Evolutionary conservation across 441 rosid genomes (phyloP).

Genomic region (Corymbia calophylla): DNA sequence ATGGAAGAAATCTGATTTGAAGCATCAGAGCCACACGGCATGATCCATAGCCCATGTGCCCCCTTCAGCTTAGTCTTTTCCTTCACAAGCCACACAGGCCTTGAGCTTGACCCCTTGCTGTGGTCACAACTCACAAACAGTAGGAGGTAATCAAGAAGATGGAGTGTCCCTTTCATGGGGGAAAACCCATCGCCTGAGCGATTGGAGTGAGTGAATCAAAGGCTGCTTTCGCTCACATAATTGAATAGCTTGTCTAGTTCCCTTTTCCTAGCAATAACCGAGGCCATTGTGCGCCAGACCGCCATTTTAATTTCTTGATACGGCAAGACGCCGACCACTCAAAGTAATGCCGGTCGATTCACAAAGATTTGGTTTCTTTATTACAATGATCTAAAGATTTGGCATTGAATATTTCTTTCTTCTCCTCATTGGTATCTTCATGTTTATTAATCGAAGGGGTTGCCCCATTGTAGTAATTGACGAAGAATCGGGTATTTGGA

Average conservation of each 20-base stretch:
- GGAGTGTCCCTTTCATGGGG: not conserved
- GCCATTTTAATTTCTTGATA: not conserved
- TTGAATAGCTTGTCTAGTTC: not conserved
- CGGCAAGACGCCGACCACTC: not conserved
- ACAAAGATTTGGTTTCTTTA: not conserved
- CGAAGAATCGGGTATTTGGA: not conserved
- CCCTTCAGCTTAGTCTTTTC: not conserved
- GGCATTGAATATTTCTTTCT: not conserved
- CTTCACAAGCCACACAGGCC: not conserved
- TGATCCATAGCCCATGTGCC: not conserved
- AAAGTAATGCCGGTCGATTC: not conserved
- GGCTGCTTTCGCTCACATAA: not conserved
- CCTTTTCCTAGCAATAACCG: not conserved
- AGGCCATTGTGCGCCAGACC: not conserved
- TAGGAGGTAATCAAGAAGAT: not conserved
- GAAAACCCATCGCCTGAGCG: not conserved
- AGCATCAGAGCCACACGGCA: not conserved
- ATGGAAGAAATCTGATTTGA: not conserved
- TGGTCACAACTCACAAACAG: not conserved
- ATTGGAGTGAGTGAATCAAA: not conserved
- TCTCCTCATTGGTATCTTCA: not conserved
- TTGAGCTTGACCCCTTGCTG: not conserved
- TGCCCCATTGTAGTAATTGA: not conserved
- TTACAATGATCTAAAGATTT: not conserved
- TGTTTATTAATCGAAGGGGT: not conserved